phyloP scores from a whole-genome alignment of 306 rosid species.

The Pterocarpus macrocarpus region DNA sequence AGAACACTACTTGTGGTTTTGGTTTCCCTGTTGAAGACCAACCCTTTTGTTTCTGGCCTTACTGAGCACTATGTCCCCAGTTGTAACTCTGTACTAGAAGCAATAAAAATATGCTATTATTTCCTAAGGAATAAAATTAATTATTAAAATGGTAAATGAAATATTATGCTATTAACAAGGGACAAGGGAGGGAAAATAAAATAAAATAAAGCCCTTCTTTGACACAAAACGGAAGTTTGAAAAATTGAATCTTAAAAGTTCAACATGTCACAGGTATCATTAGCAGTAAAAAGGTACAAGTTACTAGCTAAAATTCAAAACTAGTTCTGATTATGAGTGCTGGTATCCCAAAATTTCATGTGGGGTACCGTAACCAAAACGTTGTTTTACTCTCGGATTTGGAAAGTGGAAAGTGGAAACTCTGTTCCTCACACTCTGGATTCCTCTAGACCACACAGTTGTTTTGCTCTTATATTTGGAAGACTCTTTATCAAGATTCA shows the following conservation, averaged over 20 bases:
- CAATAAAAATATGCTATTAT: slow-evolving; percentile 55
- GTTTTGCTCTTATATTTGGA: slow-evolving; percentile 36
- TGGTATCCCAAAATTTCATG: slow-evolving; percentile 39
- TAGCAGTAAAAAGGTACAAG: slow-evolving; percentile 11
- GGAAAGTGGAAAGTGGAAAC: slow-evolving; percentile 25
- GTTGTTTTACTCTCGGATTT: slow-evolving; percentile 38
- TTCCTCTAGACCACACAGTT: slow-evolving; percentile 37
- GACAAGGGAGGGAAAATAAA: background rate
- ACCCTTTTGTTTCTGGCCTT: slow-evolving; percentile 73
- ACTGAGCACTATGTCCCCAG: slow-evolving; percentile 32
- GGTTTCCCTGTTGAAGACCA: slow-evolving; percentile 68
- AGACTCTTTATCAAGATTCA: slow-evolving; percentile 29
- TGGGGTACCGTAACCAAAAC: slow-evolving; percentile 32
- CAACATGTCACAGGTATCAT: background rate
- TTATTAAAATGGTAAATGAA: slow-evolving; percentile 20
- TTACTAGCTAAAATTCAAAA: slow-evolving; percentile 37
- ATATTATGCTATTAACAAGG: background rate
- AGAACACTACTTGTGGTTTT: slow-evolving; percentile 60
- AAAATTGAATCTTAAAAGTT: background rate
- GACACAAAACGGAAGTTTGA: background rate
- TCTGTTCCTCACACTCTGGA: slow-evolving; percentile 29
- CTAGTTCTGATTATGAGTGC: slow-evolving; percentile 2
- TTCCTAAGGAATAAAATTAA: slow-evolving; percentile 30
- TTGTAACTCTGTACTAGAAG: slow-evolving; percentile 60
- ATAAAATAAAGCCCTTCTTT: background rate